Evolutionary conservation across 208 protist species (phyloP).

Genomic region (Leishmania braziliensis): DNA sequence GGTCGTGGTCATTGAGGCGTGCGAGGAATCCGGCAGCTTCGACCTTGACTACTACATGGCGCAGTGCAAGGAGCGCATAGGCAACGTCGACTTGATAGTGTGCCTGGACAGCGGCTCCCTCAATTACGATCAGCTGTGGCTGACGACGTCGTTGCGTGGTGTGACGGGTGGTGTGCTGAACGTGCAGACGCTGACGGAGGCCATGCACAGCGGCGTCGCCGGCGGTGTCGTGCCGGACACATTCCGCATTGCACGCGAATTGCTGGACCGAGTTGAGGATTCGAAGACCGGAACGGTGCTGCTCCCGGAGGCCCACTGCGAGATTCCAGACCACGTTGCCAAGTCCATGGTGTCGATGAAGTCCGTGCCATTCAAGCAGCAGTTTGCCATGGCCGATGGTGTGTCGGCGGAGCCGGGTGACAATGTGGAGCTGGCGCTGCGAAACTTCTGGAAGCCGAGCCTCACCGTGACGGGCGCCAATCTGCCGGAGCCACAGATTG

Average conservation of each 20-base stretch:
- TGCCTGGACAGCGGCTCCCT: conserved; percentile 94
- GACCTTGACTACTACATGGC: conserved; percentile 92
- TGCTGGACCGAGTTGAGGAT: conserved; percentile 94
- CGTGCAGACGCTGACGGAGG: conserved; percentile 86
- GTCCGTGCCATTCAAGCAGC: conserved; percentile 62
- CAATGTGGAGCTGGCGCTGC: conserved; percentile 85
- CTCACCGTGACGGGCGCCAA: conserved; percentile 92
- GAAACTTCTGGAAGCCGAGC: conserved; percentile 93
- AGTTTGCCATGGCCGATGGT: conserved; percentile 52
- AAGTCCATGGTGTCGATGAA: conserved; percentile 69
- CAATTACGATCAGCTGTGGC: conserved; percentile 96
- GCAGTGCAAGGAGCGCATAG: conserved; percentile 61
- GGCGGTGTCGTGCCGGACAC: conserved; percentile 95
- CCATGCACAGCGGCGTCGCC: conserved; percentile 93
- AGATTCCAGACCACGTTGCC: conserved; percentile 81
- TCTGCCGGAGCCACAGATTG: conserved; percentile 75
- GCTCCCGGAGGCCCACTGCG: conserved; percentile 81
- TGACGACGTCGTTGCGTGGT: conserved; percentile 95
- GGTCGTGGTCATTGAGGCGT: conserved; percentile 89
- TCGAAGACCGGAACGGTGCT: conserved; percentile 89
- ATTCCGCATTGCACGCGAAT: conserved; percentile 90
- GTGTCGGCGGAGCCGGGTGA: conserved; percentile 43
- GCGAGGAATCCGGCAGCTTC: conserved; percentile 89
- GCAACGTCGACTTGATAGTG: conserved; percentile 90
- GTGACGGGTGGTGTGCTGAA: conserved; percentile 84